These are phyloP conservation scores for Russula sp. DNA, from an alignment of 768 basidiomycete species.

Conservation along the genomic window DNA sequence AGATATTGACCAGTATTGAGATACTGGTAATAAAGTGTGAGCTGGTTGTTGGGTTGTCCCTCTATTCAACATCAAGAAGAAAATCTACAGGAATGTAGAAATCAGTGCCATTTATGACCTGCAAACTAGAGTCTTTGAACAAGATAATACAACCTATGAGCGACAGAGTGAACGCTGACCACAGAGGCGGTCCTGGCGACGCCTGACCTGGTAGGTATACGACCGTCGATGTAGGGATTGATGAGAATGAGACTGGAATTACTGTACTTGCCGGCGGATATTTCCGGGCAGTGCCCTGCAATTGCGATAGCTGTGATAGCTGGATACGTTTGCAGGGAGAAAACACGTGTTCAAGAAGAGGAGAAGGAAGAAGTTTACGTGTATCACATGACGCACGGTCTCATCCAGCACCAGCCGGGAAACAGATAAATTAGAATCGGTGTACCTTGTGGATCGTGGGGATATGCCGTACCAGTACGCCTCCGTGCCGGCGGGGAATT, in stretches of 20 bases:
- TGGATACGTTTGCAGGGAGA: neutral
- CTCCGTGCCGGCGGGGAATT: neutral
- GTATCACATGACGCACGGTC: conserved; percentile 1
- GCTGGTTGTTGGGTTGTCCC: no score
- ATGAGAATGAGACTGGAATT: no score
- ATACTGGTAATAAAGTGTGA: no score
- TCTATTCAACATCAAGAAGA: no score
- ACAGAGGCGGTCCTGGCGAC: neutral
- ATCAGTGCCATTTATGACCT: no score
- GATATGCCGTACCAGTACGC: neutral
- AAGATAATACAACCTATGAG: neutral
- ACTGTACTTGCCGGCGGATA: conserved; percentile 26
- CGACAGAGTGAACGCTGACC: neutral
- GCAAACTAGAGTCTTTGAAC: no score
- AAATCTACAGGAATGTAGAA: no score
- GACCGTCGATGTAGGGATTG: conserved; percentile 47
- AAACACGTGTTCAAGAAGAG: conserved; percentile 1
- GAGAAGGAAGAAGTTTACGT: neutral
- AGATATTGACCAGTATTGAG: no score
- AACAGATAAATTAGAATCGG: neutral
- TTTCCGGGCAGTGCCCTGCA: conserved; percentile 38
- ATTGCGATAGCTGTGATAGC: neutral
- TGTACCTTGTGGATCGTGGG: neutral
- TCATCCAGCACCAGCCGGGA: neutral
- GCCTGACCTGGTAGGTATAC: conserved; percentile 45